Percentiles rank a stretch among this genome's conserved stretches.
These are phyloP conservation scores for Globisporangium mamillatum DNA, from an alignment of 352 stramenopile genomes.

Conservation along the genomic window DNA sequence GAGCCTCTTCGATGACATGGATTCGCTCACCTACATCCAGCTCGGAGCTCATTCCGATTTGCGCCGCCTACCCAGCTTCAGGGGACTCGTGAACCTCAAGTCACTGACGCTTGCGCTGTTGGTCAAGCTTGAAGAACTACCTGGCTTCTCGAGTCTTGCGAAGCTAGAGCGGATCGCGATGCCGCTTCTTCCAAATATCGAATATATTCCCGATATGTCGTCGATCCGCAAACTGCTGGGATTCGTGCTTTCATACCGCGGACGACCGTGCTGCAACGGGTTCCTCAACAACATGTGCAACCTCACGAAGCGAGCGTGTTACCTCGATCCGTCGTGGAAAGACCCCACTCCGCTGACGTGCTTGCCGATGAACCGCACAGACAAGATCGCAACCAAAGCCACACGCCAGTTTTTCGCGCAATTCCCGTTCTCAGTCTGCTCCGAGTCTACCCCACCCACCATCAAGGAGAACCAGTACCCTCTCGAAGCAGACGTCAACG, in stretches of 20 bases:
- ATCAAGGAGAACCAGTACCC: not conserved
- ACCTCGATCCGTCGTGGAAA: not conserved
- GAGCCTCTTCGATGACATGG: not conserved
- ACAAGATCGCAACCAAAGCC: not conserved
- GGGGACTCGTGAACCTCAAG: not conserved
- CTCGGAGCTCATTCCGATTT: not conserved
- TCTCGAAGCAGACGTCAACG: slow-evolving; percentile 19
- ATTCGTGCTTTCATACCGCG: not conserved
- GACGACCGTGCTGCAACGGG: slow-evolving; percentile 20
- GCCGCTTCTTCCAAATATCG: not conserved
- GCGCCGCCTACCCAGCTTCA: not conserved
- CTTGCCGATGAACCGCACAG: not conserved
- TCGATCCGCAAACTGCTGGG: not conserved
- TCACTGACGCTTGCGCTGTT: not conserved
- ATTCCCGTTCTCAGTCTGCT: not conserved
- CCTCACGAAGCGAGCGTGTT: slow-evolving; percentile 7
- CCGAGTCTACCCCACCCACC: not conserved
- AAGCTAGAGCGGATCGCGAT: not conserved
- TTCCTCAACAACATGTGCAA: slow-evolving; percentile 17
- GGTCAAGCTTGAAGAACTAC: not conserved
- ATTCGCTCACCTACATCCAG: not conserved
- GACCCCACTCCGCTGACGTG: not conserved
- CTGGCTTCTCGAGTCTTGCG: not conserved
- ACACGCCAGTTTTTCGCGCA: not conserved
- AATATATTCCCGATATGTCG: slow-evolving; percentile 9